Evolutionary conservation across 495 filamentous ascomycete species (phyloP).

Genomic region (Annulohypoxylon stygium): DNA sequence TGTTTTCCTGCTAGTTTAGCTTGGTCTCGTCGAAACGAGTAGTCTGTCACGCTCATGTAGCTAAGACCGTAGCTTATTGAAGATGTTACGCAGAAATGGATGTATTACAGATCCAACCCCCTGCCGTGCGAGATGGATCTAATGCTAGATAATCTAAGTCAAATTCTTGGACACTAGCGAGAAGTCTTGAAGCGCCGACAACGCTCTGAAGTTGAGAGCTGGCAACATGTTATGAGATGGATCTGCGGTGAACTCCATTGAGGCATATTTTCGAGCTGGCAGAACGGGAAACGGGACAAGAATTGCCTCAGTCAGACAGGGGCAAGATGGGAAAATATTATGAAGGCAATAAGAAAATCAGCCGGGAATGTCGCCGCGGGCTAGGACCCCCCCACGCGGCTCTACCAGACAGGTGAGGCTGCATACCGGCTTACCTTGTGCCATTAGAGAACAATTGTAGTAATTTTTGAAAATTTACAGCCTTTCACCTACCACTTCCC

Average conservation of each 20-base stretch:
- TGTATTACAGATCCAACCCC: slow-evolving; percentile 20
- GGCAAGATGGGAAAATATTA: slow-evolving; percentile 24
- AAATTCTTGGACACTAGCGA: slow-evolving; percentile 5
- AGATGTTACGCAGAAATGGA: slow-evolving; percentile 13
- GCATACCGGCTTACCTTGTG: slow-evolving; percentile 35
- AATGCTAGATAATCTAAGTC: slow-evolving; percentile 9
- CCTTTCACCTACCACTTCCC: slow-evolving; percentile 16
- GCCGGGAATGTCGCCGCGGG: slow-evolving; percentile 29
- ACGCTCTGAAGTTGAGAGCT: slow-evolving; percentile 32
- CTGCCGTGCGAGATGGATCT: slow-evolving; percentile 20
- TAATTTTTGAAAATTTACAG: slow-evolving; percentile 33
- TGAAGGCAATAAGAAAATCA: slow-evolving; percentile 37
- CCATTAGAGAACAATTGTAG: slow-evolving; percentile 45
- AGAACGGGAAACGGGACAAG: slow-evolving; percentile 13
- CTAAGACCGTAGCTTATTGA: slow-evolving; percentile 12
- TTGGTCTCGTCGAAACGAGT: slow-evolving; percentile 10
- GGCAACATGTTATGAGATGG: slow-evolving; percentile 23
- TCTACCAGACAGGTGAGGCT: slow-evolving; percentile 38
- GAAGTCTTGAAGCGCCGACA: slow-evolving; percentile 28
- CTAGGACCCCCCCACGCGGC: slow-evolving; percentile 38
- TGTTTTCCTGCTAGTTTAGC: slow-evolving; percentile 4
- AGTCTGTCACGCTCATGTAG: slow-evolving; percentile 16
- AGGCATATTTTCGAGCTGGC: slow-evolving; percentile 39
- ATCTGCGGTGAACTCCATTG: slow-evolving; percentile 37
- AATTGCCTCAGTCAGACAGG: slow-evolving; percentile 44